Evolutionary conservation across 352 stramenopile species (phyloP), one percentile per base, ranked within the genome.

Genomic region (Pythium biforme): DNA sequence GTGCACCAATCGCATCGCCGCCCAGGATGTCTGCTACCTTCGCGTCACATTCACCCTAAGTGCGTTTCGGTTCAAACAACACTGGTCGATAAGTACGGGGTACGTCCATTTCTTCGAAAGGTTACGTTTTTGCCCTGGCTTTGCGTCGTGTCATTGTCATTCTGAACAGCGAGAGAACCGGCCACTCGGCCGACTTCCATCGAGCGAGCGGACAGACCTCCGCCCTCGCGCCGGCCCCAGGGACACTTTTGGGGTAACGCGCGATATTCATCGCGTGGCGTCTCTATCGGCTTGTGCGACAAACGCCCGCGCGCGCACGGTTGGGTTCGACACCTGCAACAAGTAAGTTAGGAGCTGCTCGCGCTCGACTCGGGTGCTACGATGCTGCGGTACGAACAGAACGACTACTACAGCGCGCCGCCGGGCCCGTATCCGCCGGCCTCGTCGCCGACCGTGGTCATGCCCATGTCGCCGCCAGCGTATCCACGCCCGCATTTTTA

Each of bases 391-490:
- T 55, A 54, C 20, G 55, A 62, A 14, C 55, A 62, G 46, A 33
- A 37, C 46, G 55, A 62, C 41, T 48, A 47, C 31, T 46, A 62
- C 41, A 62, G 55, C 55, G 55, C 33, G 26, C 25, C 29, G 12
- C 39, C 46, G 33, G 49, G 39, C n/a, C 50, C 51, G 23, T 66
- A 55, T 23, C 14, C 29, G 8, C 22, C 34, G 22, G 17, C 31
- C 43, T 55, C 31, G 52, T 55, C 59, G 40, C 50, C 59, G 17
- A 23, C 51, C 40, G 15, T 43, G 12, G 15, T 59, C 37, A 43
- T 66, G 50, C 34, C 59, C 50, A 48, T 54, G 59, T 66, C 59
- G 41, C 59, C 59, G n/a, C 59, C 50, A 4, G n/a, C 29, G 33
- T 41, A 60, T 2, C 34, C 20, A 22, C 41, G 29, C 3, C 59